Percentiles rank a stretch among this genome's conserved stretches.
These are phyloP conservation scores for Pisolithus sp. DNA, from an alignment of 768 basidiomycete species.

Conservation along the genomic window DNA sequence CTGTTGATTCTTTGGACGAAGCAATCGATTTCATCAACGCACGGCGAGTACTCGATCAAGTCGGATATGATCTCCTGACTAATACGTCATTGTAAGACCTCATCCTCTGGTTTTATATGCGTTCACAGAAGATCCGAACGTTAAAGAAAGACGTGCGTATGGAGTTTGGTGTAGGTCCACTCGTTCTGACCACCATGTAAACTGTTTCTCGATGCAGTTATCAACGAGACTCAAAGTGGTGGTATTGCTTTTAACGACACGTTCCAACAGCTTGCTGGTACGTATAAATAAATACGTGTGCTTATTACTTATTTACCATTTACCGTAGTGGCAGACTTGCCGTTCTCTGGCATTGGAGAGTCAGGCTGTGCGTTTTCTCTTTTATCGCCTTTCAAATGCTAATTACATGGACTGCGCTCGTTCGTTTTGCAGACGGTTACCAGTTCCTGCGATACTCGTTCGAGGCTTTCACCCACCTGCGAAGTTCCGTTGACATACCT, in stretches of 20 bases:
- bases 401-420: background rate
- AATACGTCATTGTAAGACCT: constrained; percentile 29
- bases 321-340: constrained; percentile 33
- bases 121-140: constrained; percentile 46
- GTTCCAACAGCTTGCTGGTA: constrained; percentile 47
- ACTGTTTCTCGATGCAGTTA: constrained; percentile 31
- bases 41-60: constrained; percentile 32
- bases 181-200: background rate
- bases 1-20: constrained; percentile 48
- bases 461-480: constrained; percentile 46
- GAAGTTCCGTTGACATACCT: constrained; percentile 49
- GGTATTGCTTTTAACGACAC: constrained; percentile 54
- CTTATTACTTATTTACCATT: constrained; percentile 3
- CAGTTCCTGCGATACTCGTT: constrained; percentile 49
- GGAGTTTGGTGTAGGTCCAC: background rate
- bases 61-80: background rate
- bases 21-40: constrained; percentile 50
- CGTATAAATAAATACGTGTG: constrained; percentile 6
- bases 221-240: constrained; percentile 52
- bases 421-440: constrained; percentile 39
- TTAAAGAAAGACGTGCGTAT: constrained; percentile 34
- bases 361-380: constrained; percentile 49
- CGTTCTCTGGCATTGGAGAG: constrained; percentile 52
- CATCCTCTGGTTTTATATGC: constrained; percentile 58
- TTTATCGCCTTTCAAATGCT: background rate